Evolutionary conservation across 139 green algal species (phyloP).

Genomic region (Chara braunii): DNA sequence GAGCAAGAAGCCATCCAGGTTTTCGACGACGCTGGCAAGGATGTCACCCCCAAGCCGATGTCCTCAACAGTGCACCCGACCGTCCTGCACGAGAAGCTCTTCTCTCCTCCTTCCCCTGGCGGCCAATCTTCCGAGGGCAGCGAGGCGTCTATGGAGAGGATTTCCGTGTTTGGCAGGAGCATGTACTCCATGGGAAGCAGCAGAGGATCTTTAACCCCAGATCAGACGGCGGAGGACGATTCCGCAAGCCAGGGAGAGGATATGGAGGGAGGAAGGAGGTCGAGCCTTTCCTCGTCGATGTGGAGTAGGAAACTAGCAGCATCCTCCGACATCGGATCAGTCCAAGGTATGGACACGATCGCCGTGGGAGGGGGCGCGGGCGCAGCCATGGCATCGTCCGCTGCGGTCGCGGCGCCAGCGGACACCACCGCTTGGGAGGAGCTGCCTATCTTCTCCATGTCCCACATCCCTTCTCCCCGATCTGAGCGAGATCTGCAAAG

Average conservation of each 20-base stretch:
- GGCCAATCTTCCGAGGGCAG: neutral
- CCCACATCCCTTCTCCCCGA: neutral
- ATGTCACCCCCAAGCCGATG: constrained; percentile 11
- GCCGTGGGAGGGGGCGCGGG: neutral
- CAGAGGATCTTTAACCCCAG: neutral
- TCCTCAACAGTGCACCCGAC: neutral
- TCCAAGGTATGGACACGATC: neutral
- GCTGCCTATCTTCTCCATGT: too few species aligned
- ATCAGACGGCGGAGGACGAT: too few species aligned
- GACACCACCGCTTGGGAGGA: neutral
- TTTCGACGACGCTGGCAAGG: neutral
- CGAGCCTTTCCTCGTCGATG: too few species aligned
- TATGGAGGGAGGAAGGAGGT: too few species aligned
- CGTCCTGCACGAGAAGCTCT: neutral
- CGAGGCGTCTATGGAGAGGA: neutral
- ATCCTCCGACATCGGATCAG: neutral
- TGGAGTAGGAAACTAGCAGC: neutral
- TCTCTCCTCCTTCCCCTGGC: neutral
- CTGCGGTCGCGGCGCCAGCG: neutral
- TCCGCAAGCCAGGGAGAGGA: too few species aligned
- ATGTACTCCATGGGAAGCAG: neutral
- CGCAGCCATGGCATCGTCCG: too few species aligned
- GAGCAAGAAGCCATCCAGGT: too few species aligned
- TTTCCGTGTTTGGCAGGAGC: neutral
- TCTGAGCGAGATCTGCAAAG: constrained; percentile 8